A percentile compares a stretch with the other conserved stretches of the same genome.
Evolutionary conservation across 495 filamentous ascomycete species (phyloP).

Genomic region (Aspergillus heteromorphus): DNA sequence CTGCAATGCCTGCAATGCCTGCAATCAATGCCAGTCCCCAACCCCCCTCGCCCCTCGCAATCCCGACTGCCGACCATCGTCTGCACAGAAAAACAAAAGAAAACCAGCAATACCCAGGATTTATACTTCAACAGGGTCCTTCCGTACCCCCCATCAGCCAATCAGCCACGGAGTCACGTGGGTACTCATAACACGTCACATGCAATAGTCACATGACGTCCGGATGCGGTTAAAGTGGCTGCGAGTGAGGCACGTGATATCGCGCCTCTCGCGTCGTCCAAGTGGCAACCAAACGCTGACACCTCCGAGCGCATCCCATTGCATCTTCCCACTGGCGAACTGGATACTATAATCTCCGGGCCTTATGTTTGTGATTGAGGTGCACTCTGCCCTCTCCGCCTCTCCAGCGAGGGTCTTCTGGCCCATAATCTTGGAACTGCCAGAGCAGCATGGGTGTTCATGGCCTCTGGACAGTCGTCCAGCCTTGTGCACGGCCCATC

Average conservation of each 20-base stretch:
- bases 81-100: neutral
- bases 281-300: constrained; percentile 12
- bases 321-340: neutral
- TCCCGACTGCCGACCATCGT: neutral
- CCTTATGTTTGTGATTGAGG: neutral
- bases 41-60: neutral
- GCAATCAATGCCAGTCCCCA: neutral
- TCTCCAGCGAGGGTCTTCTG: no score
- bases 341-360: neutral
- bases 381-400: neutral
- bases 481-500: constrained; percentile 77
- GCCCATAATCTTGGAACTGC: constrained; percentile 3
- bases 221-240: neutral
- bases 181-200: neutral
- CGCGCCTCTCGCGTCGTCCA: constrained; percentile 17
- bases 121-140: neutral
- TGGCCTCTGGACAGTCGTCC: constrained; percentile 90
- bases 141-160: neutral
- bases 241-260: constrained; percentile 18
- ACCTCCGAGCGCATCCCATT: no score
- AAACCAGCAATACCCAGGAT: neutral
- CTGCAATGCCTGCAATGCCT: no score
- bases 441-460: constrained; percentile 80
- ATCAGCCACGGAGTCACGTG: neutral
- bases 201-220: neutral